Percentiles rank a stretch among this genome's conserved stretches.
phyloP scores from a whole-genome alignment of 2,329 filamentous ascomycete genomes.

The Aspergillus latus region DNA sequence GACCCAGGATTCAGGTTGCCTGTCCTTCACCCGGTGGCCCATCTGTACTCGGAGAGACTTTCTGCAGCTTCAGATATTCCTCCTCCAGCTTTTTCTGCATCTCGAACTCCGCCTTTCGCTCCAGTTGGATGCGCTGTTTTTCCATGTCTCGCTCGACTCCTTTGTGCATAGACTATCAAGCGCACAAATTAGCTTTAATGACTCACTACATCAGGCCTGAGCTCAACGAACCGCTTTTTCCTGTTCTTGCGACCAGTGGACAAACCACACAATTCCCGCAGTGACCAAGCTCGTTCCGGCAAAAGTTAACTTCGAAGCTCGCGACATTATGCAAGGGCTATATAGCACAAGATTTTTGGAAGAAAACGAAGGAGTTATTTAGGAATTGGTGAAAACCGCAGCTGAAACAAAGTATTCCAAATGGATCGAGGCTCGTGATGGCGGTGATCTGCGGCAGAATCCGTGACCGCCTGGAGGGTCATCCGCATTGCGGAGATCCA shows the following conservation, averaged over 20 bases:
- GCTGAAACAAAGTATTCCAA: not conserved
- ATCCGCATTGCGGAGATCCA: constrained; percentile 30
- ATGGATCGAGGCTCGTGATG: constrained; percentile 24
- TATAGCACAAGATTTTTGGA: not conserved
- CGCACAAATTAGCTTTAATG: constrained; percentile 3
- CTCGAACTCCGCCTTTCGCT: constrained; percentile 92
- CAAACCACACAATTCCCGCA: constrained; percentile 73
- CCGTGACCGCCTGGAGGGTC: constrained; percentile 32
- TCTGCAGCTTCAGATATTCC: constrained; percentile 88
- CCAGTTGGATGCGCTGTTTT: constrained; percentile 83
- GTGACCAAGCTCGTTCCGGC: constrained; percentile 74
- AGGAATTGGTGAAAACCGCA: not conserved
- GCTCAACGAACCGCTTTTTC: constrained; percentile 72
- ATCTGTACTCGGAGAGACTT: constrained; percentile 58
- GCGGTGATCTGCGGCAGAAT: constrained; percentile 37
- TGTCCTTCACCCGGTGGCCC: constrained; percentile 21
- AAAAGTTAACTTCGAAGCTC: constrained; percentile 82
- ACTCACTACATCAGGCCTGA: not conserved
- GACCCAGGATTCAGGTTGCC: constrained; percentile 22
- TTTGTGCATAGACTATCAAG: constrained; percentile 77
- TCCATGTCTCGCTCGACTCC: constrained; percentile 95
- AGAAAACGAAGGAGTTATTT: not conserved
- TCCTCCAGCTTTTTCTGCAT: constrained; percentile 81
- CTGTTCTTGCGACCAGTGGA: constrained; percentile 82
- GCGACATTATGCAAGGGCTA: constrained; percentile 67